Evolutionary conservation across 192 early-diverging fungal genomes (phyloP), one percentile per base, ranked within the genome.

Genomic region (Backusella morwellensis): DNA sequence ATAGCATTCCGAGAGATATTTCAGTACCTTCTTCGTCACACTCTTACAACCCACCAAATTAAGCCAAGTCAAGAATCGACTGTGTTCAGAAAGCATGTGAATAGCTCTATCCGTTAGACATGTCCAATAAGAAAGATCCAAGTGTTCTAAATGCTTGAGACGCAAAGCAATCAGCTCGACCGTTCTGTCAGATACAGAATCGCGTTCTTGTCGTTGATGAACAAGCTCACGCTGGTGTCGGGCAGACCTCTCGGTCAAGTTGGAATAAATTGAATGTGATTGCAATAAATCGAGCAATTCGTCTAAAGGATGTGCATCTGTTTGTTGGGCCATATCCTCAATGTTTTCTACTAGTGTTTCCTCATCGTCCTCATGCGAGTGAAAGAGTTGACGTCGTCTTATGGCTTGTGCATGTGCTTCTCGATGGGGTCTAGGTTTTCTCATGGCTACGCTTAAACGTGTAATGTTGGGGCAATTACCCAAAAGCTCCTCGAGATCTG

Each of bases 31-130:
- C 47, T 83, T 79, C 17, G 85, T 81, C 40, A 86, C 73, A 12
- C 77, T 80, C 2, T 81, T 47, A 35, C 85, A 86, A 32, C 81
- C 85, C 23, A 79, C 81, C 6, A 86, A 29, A 17, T 78, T 81
- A 29, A 75, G 59, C 19, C 63, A 40, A 23, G 35, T 40, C 23
- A 75, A 26, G 21, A 23, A 21, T n/a, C 21, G 59, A 40, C 73
- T 40, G 38, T 66, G 56, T 26, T 40, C 35, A 63, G 73, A n/a
- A 21, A 75, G 35, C 17, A 66, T 63, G 29, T 59, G 34, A 26
- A 66, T 50, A 63, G 54, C 59, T 42, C 23, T 29, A 47, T 75
- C 74, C 0, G 63, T 75, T 12, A 75, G 19, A 35, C 66, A 75
- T 15, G 63, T 47, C 74, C 74, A 75, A 29, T 68, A 23, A n/a